Evolutionary conservation across 1,284 basidiomycete species (phyloP).

Genomic region (Coniferiporia weirii): DNA sequence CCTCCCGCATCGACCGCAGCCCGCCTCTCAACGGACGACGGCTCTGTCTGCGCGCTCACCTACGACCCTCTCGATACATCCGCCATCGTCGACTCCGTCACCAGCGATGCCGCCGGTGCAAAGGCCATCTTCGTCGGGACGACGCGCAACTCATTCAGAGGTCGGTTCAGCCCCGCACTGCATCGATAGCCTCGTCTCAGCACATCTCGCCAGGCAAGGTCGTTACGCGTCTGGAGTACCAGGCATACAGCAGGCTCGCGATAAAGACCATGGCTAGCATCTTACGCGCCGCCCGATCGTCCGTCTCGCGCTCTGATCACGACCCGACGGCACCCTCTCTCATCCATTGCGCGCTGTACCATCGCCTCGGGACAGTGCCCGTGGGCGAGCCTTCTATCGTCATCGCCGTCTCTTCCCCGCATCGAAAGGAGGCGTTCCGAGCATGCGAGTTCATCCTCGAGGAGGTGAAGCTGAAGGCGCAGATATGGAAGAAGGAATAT

Average conservation of each 20-base stretch:
- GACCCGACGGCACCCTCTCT: conserved; percentile 30
- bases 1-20: conserved; percentile 5
- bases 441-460: conserved; percentile 81
- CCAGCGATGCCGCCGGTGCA: conserved; percentile 62
- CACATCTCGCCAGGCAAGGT: conserved; percentile 62
- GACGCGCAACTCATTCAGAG: conserved; percentile 57
- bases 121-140: conserved; percentile 72
- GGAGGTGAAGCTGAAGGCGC: conserved; percentile 74
- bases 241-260: conserved; percentile 78
- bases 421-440: conserved; percentile 75
- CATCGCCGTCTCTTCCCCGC: conserved; percentile 82
- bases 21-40: conserved; percentile 26
- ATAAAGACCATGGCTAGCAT: conserved; percentile 73
- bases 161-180: conserved; percentile 24
- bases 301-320: conserved; percentile 37
- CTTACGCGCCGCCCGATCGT: conserved; percentile 41
- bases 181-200: conserved; percentile 4
- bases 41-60: conserved; percentile 51
- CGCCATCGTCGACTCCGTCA: conserved; percentile 54
- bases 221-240: conserved; percentile 74
- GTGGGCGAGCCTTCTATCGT: conserved; percentile 81
- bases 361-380: conserved; percentile 75
- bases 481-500: conserved; percentile 88
- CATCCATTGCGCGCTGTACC: conserved; percentile 59
- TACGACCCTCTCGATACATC: conserved; percentile 52